phyloP scores from a whole-genome alignment of 164 flowering plant genomes.

The Dillenia turbinata region DNA sequence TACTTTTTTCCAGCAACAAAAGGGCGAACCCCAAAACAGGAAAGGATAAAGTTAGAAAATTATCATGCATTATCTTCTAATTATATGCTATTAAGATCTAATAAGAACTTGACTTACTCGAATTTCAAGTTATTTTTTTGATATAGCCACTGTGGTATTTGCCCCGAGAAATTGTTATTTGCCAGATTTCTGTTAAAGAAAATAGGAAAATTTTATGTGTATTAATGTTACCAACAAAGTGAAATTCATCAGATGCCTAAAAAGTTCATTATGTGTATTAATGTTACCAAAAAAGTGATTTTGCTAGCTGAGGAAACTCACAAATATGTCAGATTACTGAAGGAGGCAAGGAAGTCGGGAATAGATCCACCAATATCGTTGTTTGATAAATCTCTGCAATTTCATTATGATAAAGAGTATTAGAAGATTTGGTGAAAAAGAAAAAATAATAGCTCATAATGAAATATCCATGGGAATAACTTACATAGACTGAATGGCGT shows the following conservation, averaged over 20 bases:
- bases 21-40: neutral
- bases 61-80: neutral
- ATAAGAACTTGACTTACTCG: slow-evolving; percentile 9
- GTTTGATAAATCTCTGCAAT: slow-evolving; percentile 20
- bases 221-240: too few species aligned
- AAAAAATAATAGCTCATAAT: too few species aligned
- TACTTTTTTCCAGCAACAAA: neutral
- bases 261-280: neutral
- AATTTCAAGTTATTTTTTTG: slow-evolving; percentile 16
- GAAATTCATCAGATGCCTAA: too few species aligned
- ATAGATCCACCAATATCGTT: slow-evolving; percentile 18
- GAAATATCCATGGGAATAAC: neutral
- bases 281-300: too few species aligned
- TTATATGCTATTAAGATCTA: too few species aligned
- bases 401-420: neutral
- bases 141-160: slow-evolving; percentile 19
- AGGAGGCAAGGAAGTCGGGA: slow-evolving; percentile 20
- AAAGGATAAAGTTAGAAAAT: neutral
- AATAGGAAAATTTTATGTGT: neutral
- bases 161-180: slow-evolving; percentile 22
- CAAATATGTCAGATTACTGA: slow-evolving; percentile 13
- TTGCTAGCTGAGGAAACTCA: slow-evolving; percentile 4
- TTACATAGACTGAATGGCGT: slow-evolving; percentile 26
- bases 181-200: slow-evolving; percentile 23
- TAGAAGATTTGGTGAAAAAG: neutral